Percentiles rank a stretch among this genome's conserved stretches.
Conservation (phyloP, 768 basidiomycete species). For the Termitomyces bulborhizus region DNA sequence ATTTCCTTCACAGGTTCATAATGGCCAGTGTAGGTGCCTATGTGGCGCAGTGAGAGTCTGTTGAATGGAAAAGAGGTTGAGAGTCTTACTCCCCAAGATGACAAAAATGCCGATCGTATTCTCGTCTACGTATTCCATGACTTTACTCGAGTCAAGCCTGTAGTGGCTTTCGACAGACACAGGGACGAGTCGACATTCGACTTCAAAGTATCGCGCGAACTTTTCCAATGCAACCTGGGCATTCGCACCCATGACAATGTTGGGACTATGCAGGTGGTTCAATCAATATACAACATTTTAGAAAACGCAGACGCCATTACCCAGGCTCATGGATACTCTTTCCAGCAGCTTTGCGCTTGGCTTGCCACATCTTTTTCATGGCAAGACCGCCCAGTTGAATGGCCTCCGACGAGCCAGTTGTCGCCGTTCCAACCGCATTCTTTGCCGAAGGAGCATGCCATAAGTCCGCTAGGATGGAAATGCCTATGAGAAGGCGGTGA, state of each 20-base stretch:
- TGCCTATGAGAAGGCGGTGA: conserved; percentile 18
- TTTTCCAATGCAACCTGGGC: conserved; percentile 71
- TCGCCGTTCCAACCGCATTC: conserved; percentile 64
- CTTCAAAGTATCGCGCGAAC: conserved; percentile 67
- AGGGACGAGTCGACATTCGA: conserved; percentile 53
- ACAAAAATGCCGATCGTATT: conserved; percentile 69
- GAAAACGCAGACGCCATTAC: conserved; percentile 21
- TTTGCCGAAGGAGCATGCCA: conserved; percentile 64
- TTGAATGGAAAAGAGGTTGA: conserved; percentile 20
- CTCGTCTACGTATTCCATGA: conserved; percentile 64
- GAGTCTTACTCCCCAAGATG: conserved; percentile 33
- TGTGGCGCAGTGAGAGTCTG: conserved; percentile 39
- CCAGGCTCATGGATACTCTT: conserved; percentile 76
- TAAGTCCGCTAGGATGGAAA: conserved; percentile 50
- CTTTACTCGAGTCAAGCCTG: conserved; percentile 53
- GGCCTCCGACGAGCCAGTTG: conserved; percentile 68
- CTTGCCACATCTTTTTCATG: conserved; percentile 70
- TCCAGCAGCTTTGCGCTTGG: conserved; percentile 55
- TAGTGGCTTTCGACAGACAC: conserved; percentile 46
- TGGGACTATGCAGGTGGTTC: conserved; percentile 33
- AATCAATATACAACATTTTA: neutral
- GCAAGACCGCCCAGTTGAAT: conserved; percentile 72
- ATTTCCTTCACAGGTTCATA: conserved; percentile 84
- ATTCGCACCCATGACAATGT: conserved; percentile 65
- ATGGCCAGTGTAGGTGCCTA: conserved; percentile 59